Conservation (phyloP, 2,329 filamentous ascomycete genomes). For the Lithohypha guttulata region DNA sequence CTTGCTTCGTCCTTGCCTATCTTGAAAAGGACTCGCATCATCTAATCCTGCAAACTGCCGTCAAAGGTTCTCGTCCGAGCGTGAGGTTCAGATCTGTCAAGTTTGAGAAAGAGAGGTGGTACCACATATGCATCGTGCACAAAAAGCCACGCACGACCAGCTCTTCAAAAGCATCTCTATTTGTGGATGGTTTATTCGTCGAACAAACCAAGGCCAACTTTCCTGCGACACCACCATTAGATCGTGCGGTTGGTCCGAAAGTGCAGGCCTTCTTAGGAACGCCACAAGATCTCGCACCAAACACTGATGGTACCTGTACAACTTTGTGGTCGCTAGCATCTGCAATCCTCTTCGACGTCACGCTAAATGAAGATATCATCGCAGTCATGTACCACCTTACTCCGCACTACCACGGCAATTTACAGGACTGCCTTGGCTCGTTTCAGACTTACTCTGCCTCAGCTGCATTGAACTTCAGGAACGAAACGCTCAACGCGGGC, state of each 20-base stretch:
- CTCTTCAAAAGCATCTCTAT: slow-evolving; percentile 73
- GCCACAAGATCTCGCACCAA: slow-evolving; percentile 67
- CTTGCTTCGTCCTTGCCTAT: slow-evolving; percentile 88
- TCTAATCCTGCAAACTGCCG: slow-evolving; percentile 91
- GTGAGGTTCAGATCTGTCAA: slow-evolving; percentile 79
- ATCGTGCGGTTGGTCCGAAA: slow-evolving; percentile 42
- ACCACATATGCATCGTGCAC: slow-evolving; percentile 85
- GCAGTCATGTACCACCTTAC: slow-evolving; percentile 85
- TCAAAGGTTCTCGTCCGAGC: slow-evolving; percentile 74
- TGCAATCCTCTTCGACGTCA: slow-evolving; percentile 78
- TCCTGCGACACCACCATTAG: slow-evolving; percentile 60
- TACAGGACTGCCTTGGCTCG: slow-evolving; percentile 88
- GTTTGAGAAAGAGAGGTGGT: slow-evolving; percentile 74
- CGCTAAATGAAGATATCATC: slow-evolving; percentile 80
- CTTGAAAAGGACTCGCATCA: slow-evolving; percentile 87
- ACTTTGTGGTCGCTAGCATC: slow-evolving; percentile 85
- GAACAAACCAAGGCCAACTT: slow-evolving; percentile 88
- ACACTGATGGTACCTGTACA: slow-evolving; percentile 59
- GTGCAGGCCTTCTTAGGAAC: slow-evolving; percentile 92
- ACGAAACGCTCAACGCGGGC: slow-evolving; percentile 79
- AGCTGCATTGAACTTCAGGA: slow-evolving; percentile 77
- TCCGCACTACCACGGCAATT: slow-evolving; percentile 86
- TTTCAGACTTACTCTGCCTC: slow-evolving; percentile 96
- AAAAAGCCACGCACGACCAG: slow-evolving; percentile 63
- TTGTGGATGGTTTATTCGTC: slow-evolving; percentile 84